Conservation (phyloP, 352 stramenopile species). For the Pelagophyceae sp. region DNA sequence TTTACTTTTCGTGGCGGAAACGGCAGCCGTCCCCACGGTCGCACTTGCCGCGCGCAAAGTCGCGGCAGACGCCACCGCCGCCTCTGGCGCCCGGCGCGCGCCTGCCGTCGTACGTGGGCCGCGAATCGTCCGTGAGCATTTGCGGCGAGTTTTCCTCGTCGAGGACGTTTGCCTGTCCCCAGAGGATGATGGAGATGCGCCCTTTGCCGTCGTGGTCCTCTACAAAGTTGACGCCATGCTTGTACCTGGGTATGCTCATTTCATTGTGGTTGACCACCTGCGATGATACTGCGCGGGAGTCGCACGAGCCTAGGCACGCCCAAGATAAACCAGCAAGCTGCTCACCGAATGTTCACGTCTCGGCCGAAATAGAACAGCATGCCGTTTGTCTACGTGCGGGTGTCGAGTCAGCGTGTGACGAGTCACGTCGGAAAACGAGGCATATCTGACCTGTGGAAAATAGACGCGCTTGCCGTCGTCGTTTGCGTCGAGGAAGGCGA, state of each 20-base stretch:
- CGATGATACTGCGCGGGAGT: not conserved
- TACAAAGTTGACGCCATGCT: slow-evolving; percentile 74
- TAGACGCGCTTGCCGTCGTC: slow-evolving; percentile 58
- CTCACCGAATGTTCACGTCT: slow-evolving; percentile 86
- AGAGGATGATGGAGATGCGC: slow-evolving; percentile 83
- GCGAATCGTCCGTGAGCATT: slow-evolving; percentile 31
- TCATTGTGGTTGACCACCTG: too few relatives aligned
- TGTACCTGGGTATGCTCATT: too few relatives aligned
- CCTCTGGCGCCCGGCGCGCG: too few relatives aligned
- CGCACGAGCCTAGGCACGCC: too few relatives aligned
- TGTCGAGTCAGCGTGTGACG: not conserved
- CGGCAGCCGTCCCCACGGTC: slow-evolving; percentile 9
- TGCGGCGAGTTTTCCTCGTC: slow-evolving; percentile 49
- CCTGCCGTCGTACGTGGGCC: not conserved
- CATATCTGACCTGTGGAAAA: slow-evolving; percentile 80
- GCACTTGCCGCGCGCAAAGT: not conserved
- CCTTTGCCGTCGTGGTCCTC: slow-evolving; percentile 66
- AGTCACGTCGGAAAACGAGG: slow-evolving; percentile 72
- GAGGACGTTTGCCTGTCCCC: slow-evolving; percentile 52
- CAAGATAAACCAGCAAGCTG: slow-evolving; percentile 20
- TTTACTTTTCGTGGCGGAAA: not conserved
- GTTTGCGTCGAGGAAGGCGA: slow-evolving; percentile 74
- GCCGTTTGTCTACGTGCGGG: slow-evolving; percentile 44
- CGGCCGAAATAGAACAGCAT: slow-evolving; percentile 66
- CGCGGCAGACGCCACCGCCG: not conserved